Conservation (phyloP, 2,329 filamentous ascomycete genomes). For the Meredithiella fracta region DNA sequence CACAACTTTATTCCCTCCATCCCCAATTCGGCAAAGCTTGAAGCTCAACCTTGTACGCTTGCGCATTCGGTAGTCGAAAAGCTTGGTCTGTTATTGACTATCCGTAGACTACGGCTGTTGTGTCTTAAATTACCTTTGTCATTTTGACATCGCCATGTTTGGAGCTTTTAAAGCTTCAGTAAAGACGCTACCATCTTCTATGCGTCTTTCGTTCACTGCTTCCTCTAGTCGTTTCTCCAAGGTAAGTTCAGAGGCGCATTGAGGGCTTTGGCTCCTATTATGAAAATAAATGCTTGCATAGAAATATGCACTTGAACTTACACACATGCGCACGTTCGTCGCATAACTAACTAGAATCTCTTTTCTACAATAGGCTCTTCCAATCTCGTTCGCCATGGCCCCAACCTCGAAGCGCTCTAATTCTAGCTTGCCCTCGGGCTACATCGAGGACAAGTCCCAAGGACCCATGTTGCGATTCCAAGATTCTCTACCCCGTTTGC, state of each 20-base stretch:
- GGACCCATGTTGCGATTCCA: conserved; percentile 72
- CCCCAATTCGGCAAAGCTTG: too few species aligned
- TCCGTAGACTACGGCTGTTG: neutral
- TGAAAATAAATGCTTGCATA: neutral
- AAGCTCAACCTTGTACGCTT: neutral
- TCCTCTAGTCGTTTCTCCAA: neutral
- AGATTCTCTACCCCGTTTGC: conserved; percentile 64
- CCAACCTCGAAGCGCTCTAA: conserved; percentile 16
- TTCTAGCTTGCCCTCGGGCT: conserved; percentile 33
- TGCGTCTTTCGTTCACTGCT: conserved; percentile 4
- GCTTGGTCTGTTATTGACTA: neutral
- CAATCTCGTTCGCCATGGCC: conserved; percentile 9
- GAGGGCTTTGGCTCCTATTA: too few species aligned
- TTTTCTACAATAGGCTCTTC: neutral
- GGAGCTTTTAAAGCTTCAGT: conserved; percentile 7
- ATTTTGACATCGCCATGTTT: conserved; percentile 9
- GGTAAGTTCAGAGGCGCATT: neutral
- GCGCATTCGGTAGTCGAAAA: neutral
- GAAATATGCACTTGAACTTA: neutral
- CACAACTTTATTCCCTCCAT: too few species aligned
- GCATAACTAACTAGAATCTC: neutral
- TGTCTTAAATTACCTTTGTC: neutral
- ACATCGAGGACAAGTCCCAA: conserved; percentile 64
- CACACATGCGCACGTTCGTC: neutral
- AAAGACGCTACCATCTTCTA: conserved; percentile 3